Conservation (phyloP, 805 yeast species). For the Teunomyces atbi region DNA sequence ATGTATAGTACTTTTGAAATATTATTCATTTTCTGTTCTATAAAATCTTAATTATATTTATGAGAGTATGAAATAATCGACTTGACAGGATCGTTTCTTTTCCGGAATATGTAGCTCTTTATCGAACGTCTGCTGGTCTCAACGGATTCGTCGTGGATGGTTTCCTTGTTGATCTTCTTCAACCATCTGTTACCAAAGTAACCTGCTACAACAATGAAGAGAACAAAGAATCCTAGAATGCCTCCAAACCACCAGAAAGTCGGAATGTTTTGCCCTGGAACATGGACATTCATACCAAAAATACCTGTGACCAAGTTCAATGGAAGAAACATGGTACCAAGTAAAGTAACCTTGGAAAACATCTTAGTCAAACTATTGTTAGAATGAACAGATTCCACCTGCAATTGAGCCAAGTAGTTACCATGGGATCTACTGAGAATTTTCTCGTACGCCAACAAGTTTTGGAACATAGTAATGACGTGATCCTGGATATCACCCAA, state of each 20-base stretch:
- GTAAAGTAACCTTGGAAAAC: constrained; percentile 26
- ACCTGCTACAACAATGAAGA: constrained; percentile 25
- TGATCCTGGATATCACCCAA: constrained; percentile 32
- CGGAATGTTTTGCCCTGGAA: constrained; percentile 17
- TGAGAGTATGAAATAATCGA: constrained; percentile 40
- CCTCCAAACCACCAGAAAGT: constrained; percentile 21
- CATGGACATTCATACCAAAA: constrained; percentile 29
- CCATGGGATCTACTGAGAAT: constrained; percentile 27
- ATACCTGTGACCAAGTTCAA: constrained; percentile 26
- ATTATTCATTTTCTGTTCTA: neutral
- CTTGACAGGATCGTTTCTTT: constrained; percentile 32
- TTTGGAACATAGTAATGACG: constrained; percentile 31
- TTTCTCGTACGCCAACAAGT: constrained; percentile 28
- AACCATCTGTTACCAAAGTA: constrained; percentile 21
- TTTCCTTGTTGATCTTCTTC: constrained; percentile 11
- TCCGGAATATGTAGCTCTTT: constrained; percentile 22
- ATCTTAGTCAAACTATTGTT: constrained; percentile 23
- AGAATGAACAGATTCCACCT: constrained; percentile 27
- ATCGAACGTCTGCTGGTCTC: constrained; percentile 17
- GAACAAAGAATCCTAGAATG: constrained; percentile 21
- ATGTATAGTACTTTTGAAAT: no score
- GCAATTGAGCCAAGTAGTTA: constrained; percentile 31
- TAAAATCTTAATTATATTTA: constrained; percentile 25
- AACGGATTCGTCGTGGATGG: constrained; percentile 5
- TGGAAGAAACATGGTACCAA: constrained; percentile 28